Base-by-base conservation (phyloP, 2,329 filamentous ascomycete genomes). In the Cladosporium colombiae region DNA sequence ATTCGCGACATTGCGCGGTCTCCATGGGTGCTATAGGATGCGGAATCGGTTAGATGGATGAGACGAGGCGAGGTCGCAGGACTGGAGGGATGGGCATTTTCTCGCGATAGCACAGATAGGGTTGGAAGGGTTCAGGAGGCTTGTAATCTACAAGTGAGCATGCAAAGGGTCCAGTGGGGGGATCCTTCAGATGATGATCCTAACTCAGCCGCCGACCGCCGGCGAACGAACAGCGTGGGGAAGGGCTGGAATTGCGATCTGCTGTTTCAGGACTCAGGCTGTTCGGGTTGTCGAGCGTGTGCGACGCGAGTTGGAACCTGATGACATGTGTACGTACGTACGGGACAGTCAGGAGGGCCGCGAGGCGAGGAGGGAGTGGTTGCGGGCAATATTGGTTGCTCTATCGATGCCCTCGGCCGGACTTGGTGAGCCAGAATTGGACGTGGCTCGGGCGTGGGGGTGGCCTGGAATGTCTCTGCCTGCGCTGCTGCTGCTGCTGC, bases 171-270 rank as follows among this genome's bases (percentile, higher is more conserved):
- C 55, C 55, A 57, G n/a, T 37, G 29, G 52, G 31, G 33, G 52
- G 52, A 55, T 55, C 52, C 52, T 21, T 31, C 27, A 33, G n/a
- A 23, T 55, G 29, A 31, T 52, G 52, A 55, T 55, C 31, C 52
- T 18, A 55, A 52, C 27, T 18, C 31, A 16, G 27, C 27, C 50
- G 25, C 29, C 14, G 4, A 29, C 27, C 27, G 27, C 27, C 29
- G 29, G 33, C 13, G 50, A 27, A 5, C 16, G 25, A 55, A 40
- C 31, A 57, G 33, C 33, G 55, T 57, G 55, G 55, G 33, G 55
- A 40, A 57, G 55, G n/a, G 55, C 18, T 55, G 33, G 55, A 57
- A 57, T 57, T 57, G 55, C 55, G 55, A 57, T 57, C 55, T 57
- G 55, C 55, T 40, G 55, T 57, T 57, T 57, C 55, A 57, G 55